Base-by-base conservation (phyloP, 2,329 filamentous ascomycete genomes). In the Sphaerulina vaccinii region DNA sequence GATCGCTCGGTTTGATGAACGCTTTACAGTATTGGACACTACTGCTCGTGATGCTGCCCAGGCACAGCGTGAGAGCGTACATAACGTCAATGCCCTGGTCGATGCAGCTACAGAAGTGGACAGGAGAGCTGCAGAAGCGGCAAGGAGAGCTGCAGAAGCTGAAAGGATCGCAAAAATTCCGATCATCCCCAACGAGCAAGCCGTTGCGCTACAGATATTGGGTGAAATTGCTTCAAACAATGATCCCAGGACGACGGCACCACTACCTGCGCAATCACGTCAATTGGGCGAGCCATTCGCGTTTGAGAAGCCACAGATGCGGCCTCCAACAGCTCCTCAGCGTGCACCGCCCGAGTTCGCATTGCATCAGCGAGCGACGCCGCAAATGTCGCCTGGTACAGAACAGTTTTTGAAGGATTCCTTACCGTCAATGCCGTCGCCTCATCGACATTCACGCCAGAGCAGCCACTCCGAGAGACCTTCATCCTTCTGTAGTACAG, bases 11-110 rank as follows among this genome's bases (percentile, higher is more conserved):
- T 22, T 19, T 41, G 41, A 36, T 24, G 54, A 57, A 8, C 64
- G 65, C 5, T 77, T 76, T 56, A 73, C 73, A 5, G 63, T 64
- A 27, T 75, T 71, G 60, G 70, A 71, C 57, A 67, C 65, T 10
- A 66, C 68, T 22, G 65, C 70, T 43, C 70, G 75, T 27, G 65
- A 71, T n/a, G 66, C 70, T 38, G 72, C 73, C 8, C 57, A 66
- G 16, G 69, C 68, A 39, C 66, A 67, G 42, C 65, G 65, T 49
- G 70, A 73, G 41, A 64, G 73, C 36, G 56, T 62, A 16, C 41
- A 35, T 3, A 62, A 60, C 37, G 63, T 61, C 5, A 62, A 69
- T 43, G 69, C 71, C 55, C 69, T 56, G 18, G 65, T 51, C 49
- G 68, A 51, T 51, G 74, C 57, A 64, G 73, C 60, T 55, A 65